Evolutionary conservation across 2,329 filamentous ascomycete genomes (phyloP), one percentile per base, ranked within the genome.

Genomic region (Aschersonia sp.): DNA sequence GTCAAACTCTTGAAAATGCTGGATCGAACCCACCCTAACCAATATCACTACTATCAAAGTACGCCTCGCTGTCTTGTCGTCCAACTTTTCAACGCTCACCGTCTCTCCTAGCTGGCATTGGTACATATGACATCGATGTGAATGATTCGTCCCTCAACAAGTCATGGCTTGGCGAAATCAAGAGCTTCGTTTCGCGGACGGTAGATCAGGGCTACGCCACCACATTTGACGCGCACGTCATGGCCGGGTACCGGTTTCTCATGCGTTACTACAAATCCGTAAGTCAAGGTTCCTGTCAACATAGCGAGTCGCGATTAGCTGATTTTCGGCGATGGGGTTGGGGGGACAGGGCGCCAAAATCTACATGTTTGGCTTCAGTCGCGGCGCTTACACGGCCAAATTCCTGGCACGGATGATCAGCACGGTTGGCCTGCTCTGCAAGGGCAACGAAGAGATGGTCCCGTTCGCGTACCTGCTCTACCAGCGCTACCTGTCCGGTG

Each of bases 301-400:
- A 8, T 8, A 32, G 22, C 22, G 22, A 22, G 22, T 22, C 22
- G 22, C 22, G 22, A 22, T 37, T 37, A 12, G 8, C 35, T 37
- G 12, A 37, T 37, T 7, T 37, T 3, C 12, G 8, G 35, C 12
- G 8, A 9, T 37, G 5, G 12, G n/a, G 22, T n/a, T n/a, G n/a
- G 30, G 29, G 8, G 2, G 1, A 55, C 63, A 70, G 56, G 69
- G 64, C 0, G 71, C 72, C 51, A 67, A 68, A 45, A 73, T 76
- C 35, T 76, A 75, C 53, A 69, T 76, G 54, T 75, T 76, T 44
- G 72, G 72, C 10, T 76, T 76, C 54, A 70, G 67, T 6, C 67
- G 72, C 29, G 72, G 72, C 2, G 71, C 72, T 10, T 75, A 70
- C 52, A 73, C 70, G 1, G 72, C 72, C n/a, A 68, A 68, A 29